These are phyloP conservation scores for Syzygium aromaticum DNA, from an alignment of 345 rosid genomes.

Conservation along the genomic window DNA sequence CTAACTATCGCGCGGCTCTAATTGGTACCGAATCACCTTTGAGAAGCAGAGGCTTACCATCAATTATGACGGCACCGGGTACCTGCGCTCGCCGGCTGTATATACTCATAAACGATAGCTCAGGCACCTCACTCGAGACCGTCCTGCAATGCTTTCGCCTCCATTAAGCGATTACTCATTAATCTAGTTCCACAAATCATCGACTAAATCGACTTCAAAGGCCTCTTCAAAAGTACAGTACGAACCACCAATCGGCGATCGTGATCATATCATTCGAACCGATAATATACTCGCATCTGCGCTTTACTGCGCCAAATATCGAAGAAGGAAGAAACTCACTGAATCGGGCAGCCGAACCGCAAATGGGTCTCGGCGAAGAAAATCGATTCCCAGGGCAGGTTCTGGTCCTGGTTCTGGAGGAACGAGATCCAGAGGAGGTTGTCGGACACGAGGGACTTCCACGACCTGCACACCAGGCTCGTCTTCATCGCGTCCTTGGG, in stretches of 20 bases:
- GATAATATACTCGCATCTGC: background rate
- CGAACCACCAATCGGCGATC: background rate
- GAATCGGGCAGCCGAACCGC: constrained; percentile 59
- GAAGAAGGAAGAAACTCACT: constrained; percentile 17
- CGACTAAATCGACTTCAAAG: background rate
- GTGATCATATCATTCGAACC: background rate
- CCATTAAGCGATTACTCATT: background rate
- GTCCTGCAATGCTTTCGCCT: constrained; percentile 22
- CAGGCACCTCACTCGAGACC: constrained; percentile 22
- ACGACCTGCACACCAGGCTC: constrained; percentile 33
- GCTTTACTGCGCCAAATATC: too few relatives aligned
- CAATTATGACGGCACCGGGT: constrained; percentile 64
- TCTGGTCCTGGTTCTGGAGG: constrained; percentile 28
- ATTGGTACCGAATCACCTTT: background rate
- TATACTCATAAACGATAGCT: constrained; percentile 54
- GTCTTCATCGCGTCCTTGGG: constrained; percentile 57
- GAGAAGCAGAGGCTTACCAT: constrained; percentile 36
- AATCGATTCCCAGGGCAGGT: constrained; percentile 41
- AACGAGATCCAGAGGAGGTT: constrained; percentile 66
- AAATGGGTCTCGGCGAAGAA: constrained; percentile 63
- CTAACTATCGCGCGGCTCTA: background rate
- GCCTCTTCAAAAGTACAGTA: background rate
- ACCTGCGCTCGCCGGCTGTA: constrained; percentile 57
- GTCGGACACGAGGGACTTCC: constrained; percentile 39
- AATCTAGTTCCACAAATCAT: background rate